phyloP scores from a whole-genome alignment of 495 filamentous ascomycete genomes.

The Neurospora hispaniola region DNA sequence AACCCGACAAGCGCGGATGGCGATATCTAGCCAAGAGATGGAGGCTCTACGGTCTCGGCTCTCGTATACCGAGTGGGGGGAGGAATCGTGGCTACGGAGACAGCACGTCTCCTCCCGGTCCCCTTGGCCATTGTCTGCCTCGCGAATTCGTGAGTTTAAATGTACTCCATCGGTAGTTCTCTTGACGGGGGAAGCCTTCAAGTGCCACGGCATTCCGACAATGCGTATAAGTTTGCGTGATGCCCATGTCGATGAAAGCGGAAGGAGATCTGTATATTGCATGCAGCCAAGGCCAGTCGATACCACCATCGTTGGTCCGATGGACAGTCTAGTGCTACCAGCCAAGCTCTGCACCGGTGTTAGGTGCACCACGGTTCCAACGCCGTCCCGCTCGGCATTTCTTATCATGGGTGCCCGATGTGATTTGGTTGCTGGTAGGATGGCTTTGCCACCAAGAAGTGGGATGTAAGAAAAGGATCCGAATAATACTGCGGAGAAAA shows the following conservation, averaged over 20 bases:
- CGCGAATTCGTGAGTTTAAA: neutral
- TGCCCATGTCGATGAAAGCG: neutral
- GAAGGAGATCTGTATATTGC: neutral
- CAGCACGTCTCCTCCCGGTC: neutral
- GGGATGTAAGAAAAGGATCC: neutral
- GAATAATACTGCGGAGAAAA: neutral
- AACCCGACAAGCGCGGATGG: neutral
- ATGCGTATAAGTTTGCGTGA: neutral
- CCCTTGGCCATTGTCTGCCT: neutral
- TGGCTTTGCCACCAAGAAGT: neutral
- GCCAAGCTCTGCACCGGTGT: neutral
- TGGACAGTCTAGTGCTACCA: neutral
- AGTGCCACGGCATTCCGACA: neutral
- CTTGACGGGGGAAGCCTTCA: neutral
- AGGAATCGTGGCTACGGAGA: neutral
- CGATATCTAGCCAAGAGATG: neutral
- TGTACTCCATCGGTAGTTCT: neutral
- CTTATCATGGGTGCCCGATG: neutral
- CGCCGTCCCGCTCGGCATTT: neutral
- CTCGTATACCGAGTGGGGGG: neutral
- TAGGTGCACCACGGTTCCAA: neutral
- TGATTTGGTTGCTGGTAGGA: neutral
- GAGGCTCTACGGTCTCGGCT: neutral
- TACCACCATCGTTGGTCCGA: neutral
- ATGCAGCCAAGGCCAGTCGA: neutral